These are phyloP conservation scores for Leonotis leonurus DNA, from an alignment of 257 asterid species.

Conservation along the genomic window DNA sequence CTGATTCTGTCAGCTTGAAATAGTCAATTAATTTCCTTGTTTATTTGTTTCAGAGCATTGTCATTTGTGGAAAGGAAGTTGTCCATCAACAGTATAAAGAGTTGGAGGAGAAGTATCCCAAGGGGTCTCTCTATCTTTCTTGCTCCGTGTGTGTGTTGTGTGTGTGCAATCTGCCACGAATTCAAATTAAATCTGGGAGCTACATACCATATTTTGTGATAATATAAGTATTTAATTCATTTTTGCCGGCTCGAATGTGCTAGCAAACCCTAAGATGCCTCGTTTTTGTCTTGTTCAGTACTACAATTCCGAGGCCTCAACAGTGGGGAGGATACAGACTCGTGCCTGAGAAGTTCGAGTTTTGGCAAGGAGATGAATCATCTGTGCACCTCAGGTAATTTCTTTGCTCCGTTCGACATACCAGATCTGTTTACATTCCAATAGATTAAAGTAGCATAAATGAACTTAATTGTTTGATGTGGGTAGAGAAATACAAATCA, in stretches of 20 bases:
- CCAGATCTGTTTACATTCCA: neutral
- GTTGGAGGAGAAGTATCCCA: conserved; percentile 26
- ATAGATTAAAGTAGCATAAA: too few species aligned
- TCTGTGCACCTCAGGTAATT: conserved; percentile 20
- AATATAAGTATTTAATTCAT: neutral
- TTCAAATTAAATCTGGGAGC: too few species aligned
- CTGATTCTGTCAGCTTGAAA: neutral
- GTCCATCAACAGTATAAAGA: conserved; percentile 25
- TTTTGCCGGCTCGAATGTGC: neutral
- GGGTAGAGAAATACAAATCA: neutral
- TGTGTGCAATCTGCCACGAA: too few species aligned
- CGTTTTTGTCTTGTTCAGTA: conserved; percentile 24
- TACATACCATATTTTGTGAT: too few species aligned
- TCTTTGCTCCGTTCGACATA: neutral
- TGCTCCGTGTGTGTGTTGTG: too few species aligned
- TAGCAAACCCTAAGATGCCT: neutral
- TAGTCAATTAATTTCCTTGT: neutral
- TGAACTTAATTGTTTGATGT: too few species aligned
- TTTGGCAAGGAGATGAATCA: conserved; percentile 63
- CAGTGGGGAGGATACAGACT: conserved; percentile 74
- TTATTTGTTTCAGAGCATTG: conserved; percentile 24
- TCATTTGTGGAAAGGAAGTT: conserved; percentile 19
- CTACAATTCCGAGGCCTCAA: conserved; percentile 44
- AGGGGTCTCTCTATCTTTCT: conserved; percentile 21
- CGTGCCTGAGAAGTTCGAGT: conserved; percentile 50